Evolutionary conservation across 176 grass and related monocot genomes (phyloP).

Genomic region (Avena insularis): DNA sequence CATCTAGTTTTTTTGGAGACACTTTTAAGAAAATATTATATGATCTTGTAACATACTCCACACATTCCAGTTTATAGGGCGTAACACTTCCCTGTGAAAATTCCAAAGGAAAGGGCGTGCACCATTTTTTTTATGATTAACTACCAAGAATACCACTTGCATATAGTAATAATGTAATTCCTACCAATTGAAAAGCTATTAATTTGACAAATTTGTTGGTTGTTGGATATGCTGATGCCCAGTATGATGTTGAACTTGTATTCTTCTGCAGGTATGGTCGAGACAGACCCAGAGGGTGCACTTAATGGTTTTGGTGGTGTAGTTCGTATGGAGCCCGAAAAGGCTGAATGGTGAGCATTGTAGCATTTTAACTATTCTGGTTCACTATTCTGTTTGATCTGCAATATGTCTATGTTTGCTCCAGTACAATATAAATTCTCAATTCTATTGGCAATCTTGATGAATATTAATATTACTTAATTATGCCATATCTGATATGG

Average conservation of each 20-base stretch:
- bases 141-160: not conserved
- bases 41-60: not conserved
- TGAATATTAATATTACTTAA: constrained; percentile 4
- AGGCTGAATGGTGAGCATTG: constrained; percentile 84
- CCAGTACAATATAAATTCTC: not conserved
- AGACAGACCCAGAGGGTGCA: constrained; percentile 92
- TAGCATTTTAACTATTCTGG: not conserved
- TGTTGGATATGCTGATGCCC: constrained; percentile 27
- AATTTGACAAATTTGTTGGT: constrained; percentile 17
- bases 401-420: not conserved
- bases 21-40: not conserved
- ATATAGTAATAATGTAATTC: not conserved
- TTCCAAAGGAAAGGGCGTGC: not conserved
- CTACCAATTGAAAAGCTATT: constrained; percentile 23
- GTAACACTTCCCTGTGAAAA: not conserved
- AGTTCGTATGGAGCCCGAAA: constrained; percentile 92
- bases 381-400: constrained; percentile 10
- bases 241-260: not conserved
- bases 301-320: constrained; percentile 94
- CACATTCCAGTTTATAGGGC: not conserved
- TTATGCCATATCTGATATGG: not conserved
- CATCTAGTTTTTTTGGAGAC: not conserved
- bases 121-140: not conserved
- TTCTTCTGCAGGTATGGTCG: constrained; percentile 76
- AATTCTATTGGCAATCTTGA: constrained; percentile 12